phyloP scores from a whole-genome alignment of 108 stramenopile genomes.

The Nannochloropsis salina region DNA sequence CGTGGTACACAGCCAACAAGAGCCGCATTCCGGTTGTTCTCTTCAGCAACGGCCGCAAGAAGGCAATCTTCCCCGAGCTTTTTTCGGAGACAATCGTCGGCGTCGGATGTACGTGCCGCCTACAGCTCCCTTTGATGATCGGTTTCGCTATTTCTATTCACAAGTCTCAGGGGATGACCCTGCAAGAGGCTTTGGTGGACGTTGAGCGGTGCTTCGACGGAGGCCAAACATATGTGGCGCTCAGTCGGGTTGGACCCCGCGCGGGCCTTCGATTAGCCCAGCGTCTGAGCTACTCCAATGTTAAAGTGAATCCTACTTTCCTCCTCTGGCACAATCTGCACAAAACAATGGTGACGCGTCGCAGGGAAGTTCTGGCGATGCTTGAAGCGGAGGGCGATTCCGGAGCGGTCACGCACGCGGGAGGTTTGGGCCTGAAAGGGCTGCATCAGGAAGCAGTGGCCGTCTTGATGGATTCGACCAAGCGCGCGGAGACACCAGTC shows the following conservation, averaged over 20 bases:
- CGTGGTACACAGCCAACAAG: neutral
- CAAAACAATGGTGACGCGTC: neutral
- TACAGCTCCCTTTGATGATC: neutral
- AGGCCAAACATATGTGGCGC: neutral
- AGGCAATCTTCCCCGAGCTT: neutral
- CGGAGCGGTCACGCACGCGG: neutral
- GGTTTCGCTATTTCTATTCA: neutral
- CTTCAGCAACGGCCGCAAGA: neutral
- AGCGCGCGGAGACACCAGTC: neutral
- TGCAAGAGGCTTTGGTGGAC: constrained; percentile 19
- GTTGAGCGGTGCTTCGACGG: neutral
- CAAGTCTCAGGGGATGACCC: neutral
- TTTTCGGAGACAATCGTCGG: neutral
- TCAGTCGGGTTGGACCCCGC: neutral
- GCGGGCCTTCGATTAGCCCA: neutral
- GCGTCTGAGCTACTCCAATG: neutral
- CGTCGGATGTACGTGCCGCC: neutral
- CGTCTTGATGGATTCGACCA: neutral
- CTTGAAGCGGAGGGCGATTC: neutral
- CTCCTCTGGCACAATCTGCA: neutral
- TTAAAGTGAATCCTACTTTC: neutral
- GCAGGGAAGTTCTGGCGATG: neutral
- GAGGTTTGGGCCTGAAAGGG: neutral
- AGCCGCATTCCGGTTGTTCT: neutral
- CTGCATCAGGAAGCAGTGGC: neutral